These are phyloP conservation scores for Musa acuminata DNA, from an alignment of 176 grass and related monocot species.

Conservation along the genomic window DNA sequence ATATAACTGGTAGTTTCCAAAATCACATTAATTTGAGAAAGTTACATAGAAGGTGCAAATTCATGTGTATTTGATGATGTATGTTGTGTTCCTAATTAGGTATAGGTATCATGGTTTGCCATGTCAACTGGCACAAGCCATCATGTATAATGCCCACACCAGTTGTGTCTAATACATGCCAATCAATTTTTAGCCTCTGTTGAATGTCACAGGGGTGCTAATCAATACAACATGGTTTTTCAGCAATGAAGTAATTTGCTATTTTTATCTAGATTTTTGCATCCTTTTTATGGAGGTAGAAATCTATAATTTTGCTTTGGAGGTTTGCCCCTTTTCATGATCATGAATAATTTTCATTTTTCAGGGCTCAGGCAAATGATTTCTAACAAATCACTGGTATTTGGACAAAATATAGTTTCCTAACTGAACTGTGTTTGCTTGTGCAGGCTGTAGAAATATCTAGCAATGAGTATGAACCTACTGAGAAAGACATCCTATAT, in stretches of 20 bases:
- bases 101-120: too few relatives aligned
- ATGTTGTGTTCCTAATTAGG: too few relatives aligned
- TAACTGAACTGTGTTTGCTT: background rate
- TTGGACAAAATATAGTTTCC: background rate
- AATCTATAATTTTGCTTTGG: background rate
- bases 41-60: too few relatives aligned
- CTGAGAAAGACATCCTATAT: slow-evolving; percentile 23
- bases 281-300: background rate
- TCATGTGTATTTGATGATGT: too few relatives aligned
- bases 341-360: background rate
- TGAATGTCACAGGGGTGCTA: too few relatives aligned
- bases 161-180: too few relatives aligned
- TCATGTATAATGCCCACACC: too few relatives aligned
- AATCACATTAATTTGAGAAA: too few relatives aligned
- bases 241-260: background rate
- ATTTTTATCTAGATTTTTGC: background rate
- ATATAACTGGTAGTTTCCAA: background rate
- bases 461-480: slow-evolving; percentile 31
- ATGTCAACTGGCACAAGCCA: too few relatives aligned
- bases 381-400: background rate
- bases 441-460: slow-evolving; percentile 31
- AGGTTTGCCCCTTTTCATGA: background rate
- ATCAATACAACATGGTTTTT: too few relatives aligned
- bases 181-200: too few relatives aligned
- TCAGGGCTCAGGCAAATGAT: background rate